Base-by-base conservation (phyloP, 2,329 filamentous ascomycete species). In the Leptographium radiaticola region DNA sequence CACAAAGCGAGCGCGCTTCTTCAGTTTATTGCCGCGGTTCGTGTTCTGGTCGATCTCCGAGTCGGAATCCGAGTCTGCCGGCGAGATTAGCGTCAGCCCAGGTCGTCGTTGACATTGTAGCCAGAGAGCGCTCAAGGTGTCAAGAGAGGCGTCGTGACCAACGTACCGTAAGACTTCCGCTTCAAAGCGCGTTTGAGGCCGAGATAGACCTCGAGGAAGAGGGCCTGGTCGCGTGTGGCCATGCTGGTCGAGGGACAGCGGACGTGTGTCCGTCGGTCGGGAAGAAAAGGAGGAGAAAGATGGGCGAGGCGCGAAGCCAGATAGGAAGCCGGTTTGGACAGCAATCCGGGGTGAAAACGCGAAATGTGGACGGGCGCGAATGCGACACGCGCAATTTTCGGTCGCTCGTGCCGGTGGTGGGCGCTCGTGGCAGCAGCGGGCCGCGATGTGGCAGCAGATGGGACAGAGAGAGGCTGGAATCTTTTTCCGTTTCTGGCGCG, bases 21-120 rank as follows among this genome's bases (percentile, higher is more conserved):
- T 87, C 47, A 91, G 74, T 66, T 90, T 91, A 67, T 88, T 81
- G 57, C 85, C 86, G 63, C 86, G 83, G 67, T 89, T 89, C 55
- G 81, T 84, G 61, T 78, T 79, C 61, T 78, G 75, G 56, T 83
- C 76, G 61, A 89, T 82, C 53, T 81, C 78, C 56, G 83, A 81
- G 67, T 91, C 87, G 55, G 85, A 87, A 65, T 90, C 87, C 61
- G 83, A 87, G 58, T 88, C 87, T 89, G 6, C 8, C 11, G n/a
- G 1, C 15, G 13, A 38, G 31, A n/a, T 48, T 15, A 25, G 33
- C 18, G 18, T 44, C 11, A 20, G n/a, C 10, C 18, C n/a, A 20
- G 9, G 8, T 4, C 7, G n/a, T 18, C 39, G n/a, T n/a, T 42
- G 5, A 13, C 39, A 6, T 40, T n/a, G n/a, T 44, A 4, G 42